Evolutionary conservation across 257 asterid genomes (phyloP), one percentile per base, ranked within the genome.

Genomic region (Salvia splendens): DNA sequence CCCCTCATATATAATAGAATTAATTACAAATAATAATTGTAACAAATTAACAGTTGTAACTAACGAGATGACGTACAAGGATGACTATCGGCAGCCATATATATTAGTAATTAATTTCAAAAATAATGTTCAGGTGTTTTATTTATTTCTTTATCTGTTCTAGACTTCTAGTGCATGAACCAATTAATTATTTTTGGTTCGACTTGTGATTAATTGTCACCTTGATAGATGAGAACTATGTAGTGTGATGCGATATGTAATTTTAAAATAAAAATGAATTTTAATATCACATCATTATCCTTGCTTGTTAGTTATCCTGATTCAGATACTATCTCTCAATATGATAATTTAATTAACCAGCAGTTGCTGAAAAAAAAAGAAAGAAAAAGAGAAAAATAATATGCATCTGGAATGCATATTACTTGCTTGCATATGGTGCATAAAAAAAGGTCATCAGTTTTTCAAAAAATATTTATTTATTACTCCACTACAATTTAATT

Each of bases 151-250:
- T 61, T 24, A 53, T 24, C 30, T 24, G 30, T 53, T 54, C 40
- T n/a, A n/a, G n/a, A n/a, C n/a, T n/a, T n/a, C n/a, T 11, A 53
- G 15, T 54, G 12, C 40, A 53, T 36, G 65, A 60, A 60, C 35
- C 16, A 14, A 38, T 8, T 60, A 60, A 40, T 9, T 60, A 8
- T 3, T 7, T 59, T 16, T 42, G 12, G 30, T 38, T 41, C 4
- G 14, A 4, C 49, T 40, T 9, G 32, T 10, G 47, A 58, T 57
- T 57, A 4, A 33, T 32, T 17, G 35, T 4, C 16, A 24, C 30
- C 7, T 36, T 58, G n/a, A 35, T 35, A 5, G 47, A 35, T 58
- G 14, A 35, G 30, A 36, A 58, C 9, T 14, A 7, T 14, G 33
- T 33, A n/a, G 48, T 38, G 15, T 59, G 48, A 38, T 15, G 41